These are phyloP conservation scores for Karstenula rhodostoma DNA, from an alignment of 2,329 filamentous ascomycete species.

Conservation along the genomic window DNA sequence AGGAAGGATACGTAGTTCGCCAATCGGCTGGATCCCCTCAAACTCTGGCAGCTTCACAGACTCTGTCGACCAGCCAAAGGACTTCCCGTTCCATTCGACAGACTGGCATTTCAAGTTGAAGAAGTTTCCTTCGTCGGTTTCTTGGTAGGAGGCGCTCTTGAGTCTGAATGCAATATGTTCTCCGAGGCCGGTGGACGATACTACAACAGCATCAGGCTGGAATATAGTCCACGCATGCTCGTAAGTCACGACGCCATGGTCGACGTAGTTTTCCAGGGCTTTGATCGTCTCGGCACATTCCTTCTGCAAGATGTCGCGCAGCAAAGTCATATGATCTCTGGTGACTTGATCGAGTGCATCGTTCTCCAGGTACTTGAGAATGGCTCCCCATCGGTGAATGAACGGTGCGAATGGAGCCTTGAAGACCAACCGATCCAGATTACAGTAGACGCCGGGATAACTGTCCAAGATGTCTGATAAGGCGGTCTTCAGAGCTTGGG, in stretches of 20 bases:
- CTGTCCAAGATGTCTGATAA: slow-evolving; percentile 40
- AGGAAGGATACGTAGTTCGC: slow-evolving; percentile 27
- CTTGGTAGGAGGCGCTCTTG: slow-evolving; percentile 14
- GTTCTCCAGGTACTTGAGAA: slow-evolving; percentile 29
- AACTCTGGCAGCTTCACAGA: slow-evolving; percentile 25
- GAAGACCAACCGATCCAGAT: slow-evolving; percentile 43
- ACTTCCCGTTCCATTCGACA: slow-evolving; percentile 33
- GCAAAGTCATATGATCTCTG: slow-evolving; percentile 44
- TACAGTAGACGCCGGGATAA: slow-evolving; percentile 42
- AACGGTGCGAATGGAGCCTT: slow-evolving; percentile 46
- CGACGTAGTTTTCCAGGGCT: slow-evolving; percentile 41
- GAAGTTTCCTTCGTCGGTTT: slow-evolving; percentile 8
- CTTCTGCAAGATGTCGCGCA: slow-evolving; percentile 43
- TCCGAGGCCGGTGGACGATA: slow-evolving; percentile 31
- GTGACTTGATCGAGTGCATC: slow-evolving; percentile 34
- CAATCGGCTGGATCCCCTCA: slow-evolving; percentile 27
- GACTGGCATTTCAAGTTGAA: slow-evolving; percentile 27
- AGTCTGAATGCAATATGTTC: slow-evolving; percentile 31
- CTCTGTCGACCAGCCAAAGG: slow-evolving; percentile 29
- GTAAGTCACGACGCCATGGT: slow-evolving; percentile 46
- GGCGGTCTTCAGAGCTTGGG: slow-evolving; percentile 41
- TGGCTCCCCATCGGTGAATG: slow-evolving; percentile 45
- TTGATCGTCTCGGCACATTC: slow-evolving; percentile 50
- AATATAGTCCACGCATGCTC: slow-evolving; percentile 53
- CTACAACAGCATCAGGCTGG: slow-evolving; percentile 35